Evolutionary conservation across 208 protist species (phyloP).

Genomic region (Acanthamoeba triangularis): DNA sequence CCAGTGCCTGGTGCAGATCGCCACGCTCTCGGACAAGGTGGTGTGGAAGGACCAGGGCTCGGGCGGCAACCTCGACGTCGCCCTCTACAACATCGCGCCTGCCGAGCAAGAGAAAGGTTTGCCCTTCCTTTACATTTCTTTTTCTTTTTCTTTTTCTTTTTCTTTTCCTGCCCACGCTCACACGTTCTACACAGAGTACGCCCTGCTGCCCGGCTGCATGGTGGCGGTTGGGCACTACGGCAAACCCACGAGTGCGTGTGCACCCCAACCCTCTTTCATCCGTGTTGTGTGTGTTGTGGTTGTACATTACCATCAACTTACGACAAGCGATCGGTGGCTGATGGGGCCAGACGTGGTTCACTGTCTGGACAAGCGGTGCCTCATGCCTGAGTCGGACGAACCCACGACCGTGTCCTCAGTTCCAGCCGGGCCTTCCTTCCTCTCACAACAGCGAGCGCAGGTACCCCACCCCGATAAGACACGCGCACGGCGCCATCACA

Average conservation of each 20-base stretch:
- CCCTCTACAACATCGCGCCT: neutral
- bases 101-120: neutral
- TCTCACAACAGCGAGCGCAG: neutral
- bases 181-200: neutral
- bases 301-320: too few species aligned
- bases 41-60: slow-evolving; percentile 10
- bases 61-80: neutral
- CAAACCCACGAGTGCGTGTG: neutral
- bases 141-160: neutral
- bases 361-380: neutral
- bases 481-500: too few species aligned
- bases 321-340: too few species aligned
- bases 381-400: neutral
- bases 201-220: slow-evolving; percentile 17
- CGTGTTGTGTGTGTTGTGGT: neutral
- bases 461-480: neutral
- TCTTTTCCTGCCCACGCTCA: neutral
- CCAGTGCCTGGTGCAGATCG: neutral
- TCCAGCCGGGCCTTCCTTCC: neutral
- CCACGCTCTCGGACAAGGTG: neutral
- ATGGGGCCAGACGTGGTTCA: neutral
- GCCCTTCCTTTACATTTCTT: too few species aligned
- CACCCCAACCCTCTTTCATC: too few species aligned
- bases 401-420: neutral
- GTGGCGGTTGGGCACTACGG: neutral